Percentiles rank a stretch among this genome's conserved stretches.
These are phyloP conservation scores for Venturia nashicola DNA, from an alignment of 2,329 filamentous ascomycete genomes.

Conservation along the genomic window DNA sequence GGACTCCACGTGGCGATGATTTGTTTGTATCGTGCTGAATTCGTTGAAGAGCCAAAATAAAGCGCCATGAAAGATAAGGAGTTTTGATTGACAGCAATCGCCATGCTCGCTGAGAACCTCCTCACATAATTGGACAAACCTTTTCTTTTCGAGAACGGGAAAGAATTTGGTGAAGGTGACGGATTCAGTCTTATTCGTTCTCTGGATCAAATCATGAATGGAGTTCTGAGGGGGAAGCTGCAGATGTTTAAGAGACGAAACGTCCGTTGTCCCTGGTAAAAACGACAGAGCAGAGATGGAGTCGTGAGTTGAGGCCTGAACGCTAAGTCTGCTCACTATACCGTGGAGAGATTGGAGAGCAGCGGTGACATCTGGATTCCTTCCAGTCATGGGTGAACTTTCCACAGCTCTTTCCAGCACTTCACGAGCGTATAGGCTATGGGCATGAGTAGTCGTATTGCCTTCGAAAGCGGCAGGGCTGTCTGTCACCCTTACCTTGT, in stretches of 20 bases:
- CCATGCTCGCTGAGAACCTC: slow-evolving; percentile 31
- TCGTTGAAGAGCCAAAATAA: slow-evolving; percentile 28
- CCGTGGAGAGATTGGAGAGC: slow-evolving; percentile 22
- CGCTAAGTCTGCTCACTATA: slow-evolving; percentile 19
- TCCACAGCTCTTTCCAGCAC: slow-evolving; percentile 29
- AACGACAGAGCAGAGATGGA: slow-evolving; percentile 9
- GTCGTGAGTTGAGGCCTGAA: slow-evolving; percentile 12
- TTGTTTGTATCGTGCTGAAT: slow-evolving; percentile 13
- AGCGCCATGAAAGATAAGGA: slow-evolving; percentile 26
- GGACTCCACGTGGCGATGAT: slow-evolving; percentile 12
- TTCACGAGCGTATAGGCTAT: slow-evolving; percentile 35
- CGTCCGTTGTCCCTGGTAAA: slow-evolving; percentile 14
- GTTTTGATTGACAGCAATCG: slow-evolving; percentile 27
- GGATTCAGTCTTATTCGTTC: not conserved
- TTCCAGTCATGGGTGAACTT: slow-evolving; percentile 14
- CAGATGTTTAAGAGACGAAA: not conserved
- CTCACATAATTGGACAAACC: slow-evolving; percentile 27
- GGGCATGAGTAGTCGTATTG: slow-evolving; percentile 35
- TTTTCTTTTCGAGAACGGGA: slow-evolving; percentile 18
- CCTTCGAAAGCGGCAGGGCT: slow-evolving; percentile 31
- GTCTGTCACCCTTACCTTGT: slow-evolving; percentile 10
- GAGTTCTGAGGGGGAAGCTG: not conserved
- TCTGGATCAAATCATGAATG: not conserved
- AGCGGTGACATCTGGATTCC: slow-evolving; percentile 21
- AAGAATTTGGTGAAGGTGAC: slow-evolving; percentile 6